Percentiles rank a stretch among this genome's conserved stretches.
Conservation (phyloP, 768 basidiomycete genomes). For the Mycena maculata region DNA sequence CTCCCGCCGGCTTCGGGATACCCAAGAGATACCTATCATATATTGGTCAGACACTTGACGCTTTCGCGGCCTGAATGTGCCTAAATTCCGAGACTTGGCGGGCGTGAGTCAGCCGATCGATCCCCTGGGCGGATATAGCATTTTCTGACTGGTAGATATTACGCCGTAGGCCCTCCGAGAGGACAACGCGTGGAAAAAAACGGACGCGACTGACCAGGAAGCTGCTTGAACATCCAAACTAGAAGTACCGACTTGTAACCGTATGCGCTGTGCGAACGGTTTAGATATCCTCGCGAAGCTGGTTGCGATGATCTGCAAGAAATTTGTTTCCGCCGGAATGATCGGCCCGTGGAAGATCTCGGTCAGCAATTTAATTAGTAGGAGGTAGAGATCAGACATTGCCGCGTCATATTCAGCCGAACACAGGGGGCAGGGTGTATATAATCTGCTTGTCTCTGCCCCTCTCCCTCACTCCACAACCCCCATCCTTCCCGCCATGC, state of each 20-base stretch:
- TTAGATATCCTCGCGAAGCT: no score
- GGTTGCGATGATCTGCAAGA: no score
- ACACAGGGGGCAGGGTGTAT: neutral
- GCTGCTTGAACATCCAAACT: no score
- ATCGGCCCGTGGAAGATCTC: neutral
- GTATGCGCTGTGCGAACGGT: no score
- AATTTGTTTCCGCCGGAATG: no score
- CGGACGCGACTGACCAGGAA: no score
- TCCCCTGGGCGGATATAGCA: neutral
- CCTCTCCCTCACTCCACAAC: neutral
- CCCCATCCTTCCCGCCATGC: neutral
- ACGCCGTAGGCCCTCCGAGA: no score
- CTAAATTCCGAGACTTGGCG: no score
- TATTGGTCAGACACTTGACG: neutral
- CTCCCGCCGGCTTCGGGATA: neutral
- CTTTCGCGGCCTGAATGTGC: no score
- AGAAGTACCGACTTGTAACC: no score
- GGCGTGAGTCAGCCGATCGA: neutral
- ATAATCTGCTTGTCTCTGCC: neutral
- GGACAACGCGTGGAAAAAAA: no score
- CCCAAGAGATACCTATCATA: no score
- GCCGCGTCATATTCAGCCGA: constrained; percentile 9
- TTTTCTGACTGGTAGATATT: neutral
- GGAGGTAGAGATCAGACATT: neutral
- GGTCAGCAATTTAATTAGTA: neutral